These are phyloP conservation scores for Penicillium sp. DNA, from an alignment of 2,329 filamentous ascomycete genomes.

Conservation along the genomic window DNA sequence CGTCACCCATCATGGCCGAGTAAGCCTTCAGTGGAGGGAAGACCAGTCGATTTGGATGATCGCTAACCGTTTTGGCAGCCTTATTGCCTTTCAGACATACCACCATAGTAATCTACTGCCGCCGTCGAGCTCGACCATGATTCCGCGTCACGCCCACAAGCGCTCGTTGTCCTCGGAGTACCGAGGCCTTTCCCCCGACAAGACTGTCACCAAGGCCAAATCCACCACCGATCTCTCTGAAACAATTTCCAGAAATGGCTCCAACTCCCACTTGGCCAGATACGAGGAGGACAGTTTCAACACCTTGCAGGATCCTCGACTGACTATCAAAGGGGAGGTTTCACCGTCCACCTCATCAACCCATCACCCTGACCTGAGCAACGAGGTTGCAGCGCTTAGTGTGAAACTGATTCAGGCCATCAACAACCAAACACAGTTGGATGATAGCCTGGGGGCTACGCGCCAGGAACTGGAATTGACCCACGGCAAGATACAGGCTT, in stretches of 20 bases:
- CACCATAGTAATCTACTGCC: conserved; percentile 36
- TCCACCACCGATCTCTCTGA: conserved; percentile 45
- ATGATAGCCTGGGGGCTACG: conserved; percentile 80
- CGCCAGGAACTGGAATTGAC: conserved; percentile 79
- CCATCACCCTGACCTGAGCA: conserved; percentile 61
- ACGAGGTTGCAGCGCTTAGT: conserved; percentile 84
- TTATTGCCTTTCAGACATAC: conserved; percentile 42
- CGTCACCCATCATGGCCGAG: conserved; percentile 40
- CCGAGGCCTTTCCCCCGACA: conserved; percentile 35
- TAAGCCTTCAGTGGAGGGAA: conserved; percentile 24
- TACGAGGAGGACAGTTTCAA: conserved; percentile 45
- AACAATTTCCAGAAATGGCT: conserved; percentile 27
- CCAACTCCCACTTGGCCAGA: conserved; percentile 23
- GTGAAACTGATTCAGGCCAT: conserved; percentile 97
- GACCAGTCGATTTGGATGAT: not conserved
- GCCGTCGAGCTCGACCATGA: conserved; percentile 37
- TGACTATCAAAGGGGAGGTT: conserved; percentile 36
- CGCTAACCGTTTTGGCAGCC: conserved; percentile 27
- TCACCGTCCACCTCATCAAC: conserved; percentile 36
- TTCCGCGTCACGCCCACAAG: conserved; percentile 37
- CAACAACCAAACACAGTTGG: conserved; percentile 89
- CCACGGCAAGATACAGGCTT: conserved; percentile 62
- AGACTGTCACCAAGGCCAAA: conserved; percentile 44
- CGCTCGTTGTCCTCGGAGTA: conserved; percentile 39
- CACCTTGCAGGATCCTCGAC: conserved; percentile 48